Conservation (phyloP, 805 yeast genomes). For the Ogataea methylovora region DNA sequence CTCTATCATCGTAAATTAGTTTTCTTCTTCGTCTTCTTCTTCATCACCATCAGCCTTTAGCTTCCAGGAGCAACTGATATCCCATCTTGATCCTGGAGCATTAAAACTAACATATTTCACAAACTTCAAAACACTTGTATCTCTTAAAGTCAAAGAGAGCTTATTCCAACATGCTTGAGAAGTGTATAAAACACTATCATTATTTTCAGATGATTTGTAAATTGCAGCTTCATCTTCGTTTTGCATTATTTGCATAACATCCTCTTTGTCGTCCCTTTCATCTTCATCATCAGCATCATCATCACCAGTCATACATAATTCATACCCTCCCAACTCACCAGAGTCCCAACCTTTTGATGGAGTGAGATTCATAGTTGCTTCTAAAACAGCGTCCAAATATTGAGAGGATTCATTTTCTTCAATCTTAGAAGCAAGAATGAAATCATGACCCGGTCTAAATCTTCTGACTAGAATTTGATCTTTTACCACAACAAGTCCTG, state of each 20-base stretch:
- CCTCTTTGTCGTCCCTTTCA: slow-evolving; percentile 34
- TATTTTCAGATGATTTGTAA: slow-evolving; percentile 57
- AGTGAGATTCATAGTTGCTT: slow-evolving; percentile 76
- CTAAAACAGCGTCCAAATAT: slow-evolving; percentile 49
- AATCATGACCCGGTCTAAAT: slow-evolving; percentile 93
- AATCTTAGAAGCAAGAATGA: slow-evolving; percentile 71
- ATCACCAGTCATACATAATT: slow-evolving; percentile 71
- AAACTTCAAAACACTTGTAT: slow-evolving; percentile 80
- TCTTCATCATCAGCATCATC: slow-evolving; percentile 35
- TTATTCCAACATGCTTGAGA: slow-evolving; percentile 81
- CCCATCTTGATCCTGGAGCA: slow-evolving; percentile 94
- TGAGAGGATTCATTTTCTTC: slow-evolving; percentile 26
- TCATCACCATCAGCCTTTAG: slow-evolving; percentile 43
- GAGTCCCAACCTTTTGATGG: slow-evolving; percentile 79
- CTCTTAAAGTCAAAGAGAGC: slow-evolving; percentile 70
- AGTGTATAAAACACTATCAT: slow-evolving; percentile 71
- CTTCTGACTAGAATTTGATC: slow-evolving; percentile 72
- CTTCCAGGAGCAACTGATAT: slow-evolving; percentile 73
- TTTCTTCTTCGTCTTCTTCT: slow-evolving; percentile 21
- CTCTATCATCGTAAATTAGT: no score
- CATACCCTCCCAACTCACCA: slow-evolving; percentile 94
- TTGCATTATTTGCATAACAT: slow-evolving; percentile 6
- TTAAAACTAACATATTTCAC: slow-evolving; percentile 84
- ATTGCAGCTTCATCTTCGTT: slow-evolving; percentile 78
- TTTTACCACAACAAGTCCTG: slow-evolving; percentile 53